These are phyloP conservation scores for Umbelopsis sp. DNA, from an alignment of 371 early-diverging fungal species.

Conservation along the genomic window DNA sequence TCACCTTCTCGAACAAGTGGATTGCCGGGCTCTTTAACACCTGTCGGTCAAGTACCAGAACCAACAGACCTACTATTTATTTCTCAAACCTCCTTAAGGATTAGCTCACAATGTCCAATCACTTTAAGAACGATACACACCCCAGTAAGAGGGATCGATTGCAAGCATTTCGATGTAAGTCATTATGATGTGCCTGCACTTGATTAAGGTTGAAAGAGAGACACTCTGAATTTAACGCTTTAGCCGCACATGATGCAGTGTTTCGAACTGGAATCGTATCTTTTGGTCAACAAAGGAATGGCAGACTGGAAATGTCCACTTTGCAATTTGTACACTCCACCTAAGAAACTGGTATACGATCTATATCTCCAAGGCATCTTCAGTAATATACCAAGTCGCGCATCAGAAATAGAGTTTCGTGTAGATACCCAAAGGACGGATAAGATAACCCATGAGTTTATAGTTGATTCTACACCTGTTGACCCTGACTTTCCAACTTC, in stretches of 20 bases:
- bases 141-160: conserved; percentile 6
- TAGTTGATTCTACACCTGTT: neutral
- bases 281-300: conserved; percentile 1
- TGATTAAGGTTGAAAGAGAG: too few relatives aligned
- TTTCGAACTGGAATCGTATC: conserved; percentile 5
- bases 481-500: neutral
- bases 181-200: too few relatives aligned
- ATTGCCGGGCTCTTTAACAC: neutral
- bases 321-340: neutral
- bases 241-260: neutral
- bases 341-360: neutral
- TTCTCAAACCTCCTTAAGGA: neutral
- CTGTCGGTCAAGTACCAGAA: neutral
- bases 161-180: conserved; percentile 16
- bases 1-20: neutral
- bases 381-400: neutral
- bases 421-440: neutral
- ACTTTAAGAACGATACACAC: neutral
- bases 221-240: neutral
- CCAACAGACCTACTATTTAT: neutral
- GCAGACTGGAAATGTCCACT: conserved; percentile 8
- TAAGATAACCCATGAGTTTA: neutral
- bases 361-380: neutral
- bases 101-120: conserved; percentile 4
- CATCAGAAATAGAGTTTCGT: conserved; percentile 5